These are phyloP conservation scores for Starmera stellimalicola DNA, from an alignment of 1,139 yeast species.

Conservation along the genomic window DNA sequence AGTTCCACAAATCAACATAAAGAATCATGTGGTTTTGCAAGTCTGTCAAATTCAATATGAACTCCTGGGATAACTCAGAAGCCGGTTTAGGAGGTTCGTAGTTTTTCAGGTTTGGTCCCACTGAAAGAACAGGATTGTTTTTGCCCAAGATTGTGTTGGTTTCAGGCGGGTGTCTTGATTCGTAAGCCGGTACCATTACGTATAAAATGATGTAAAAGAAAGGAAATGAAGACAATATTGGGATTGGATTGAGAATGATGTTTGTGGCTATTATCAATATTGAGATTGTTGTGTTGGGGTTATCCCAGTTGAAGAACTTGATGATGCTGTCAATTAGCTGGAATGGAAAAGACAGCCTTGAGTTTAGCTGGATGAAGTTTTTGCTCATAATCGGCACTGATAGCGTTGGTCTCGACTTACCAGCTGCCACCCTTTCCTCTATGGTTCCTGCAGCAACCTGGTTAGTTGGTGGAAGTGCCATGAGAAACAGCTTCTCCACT, in stretches of 20 bases:
- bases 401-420: constrained; percentile 56
- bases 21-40: constrained; percentile 75
- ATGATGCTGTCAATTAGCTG: constrained; percentile 45
- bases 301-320: constrained; percentile 52
- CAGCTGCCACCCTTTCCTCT: constrained; percentile 44
- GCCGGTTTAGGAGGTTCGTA: constrained; percentile 60
- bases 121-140: constrained; percentile 44
- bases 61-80: constrained; percentile 73
- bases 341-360: constrained; percentile 56
- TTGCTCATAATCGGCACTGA: constrained; percentile 63
- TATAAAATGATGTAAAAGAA: constrained; percentile 41
- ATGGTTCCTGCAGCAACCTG: constrained; percentile 27
- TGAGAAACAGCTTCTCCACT: constrained; percentile 56
- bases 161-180: constrained; percentile 30
- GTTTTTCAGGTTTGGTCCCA: constrained; percentile 40
- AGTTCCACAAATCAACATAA: constrained; percentile 58
- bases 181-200: constrained; percentile 63
- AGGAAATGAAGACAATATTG: constrained; percentile 43
- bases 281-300: constrained; percentile 55
- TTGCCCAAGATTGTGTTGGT: constrained; percentile 20
- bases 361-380: constrained; percentile 57
- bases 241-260: constrained; percentile 52
- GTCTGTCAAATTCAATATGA: constrained; percentile 70
- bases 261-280: constrained; percentile 46
- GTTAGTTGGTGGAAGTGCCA: constrained; percentile 62